Conservation (phyloP, 306 rosid genomes). For the Sindora glabra region DNA sequence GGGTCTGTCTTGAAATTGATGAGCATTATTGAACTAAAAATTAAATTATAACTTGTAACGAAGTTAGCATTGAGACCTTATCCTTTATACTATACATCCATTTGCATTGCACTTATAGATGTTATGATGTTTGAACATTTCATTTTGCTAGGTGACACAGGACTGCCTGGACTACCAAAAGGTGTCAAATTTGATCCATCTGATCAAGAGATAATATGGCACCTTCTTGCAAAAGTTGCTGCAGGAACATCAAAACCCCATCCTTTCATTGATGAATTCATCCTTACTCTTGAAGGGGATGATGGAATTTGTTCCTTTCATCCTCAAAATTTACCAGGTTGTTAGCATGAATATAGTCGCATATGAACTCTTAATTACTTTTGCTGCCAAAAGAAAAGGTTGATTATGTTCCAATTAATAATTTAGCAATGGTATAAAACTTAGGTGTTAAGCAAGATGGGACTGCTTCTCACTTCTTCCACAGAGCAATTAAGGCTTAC, state of each 20-base stretch:
- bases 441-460: conserved; percentile 80
- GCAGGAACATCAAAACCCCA: conserved; percentile 40
- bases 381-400: conserved; percentile 5
- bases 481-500: conserved; percentile 81
- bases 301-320: conserved; percentile 80
- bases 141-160: conserved; percentile 49
- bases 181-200: conserved; percentile 94
- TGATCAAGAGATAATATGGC: conserved; percentile 71
- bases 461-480: conserved; percentile 70
- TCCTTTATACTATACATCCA: conserved; percentile 2
- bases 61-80: background rate
- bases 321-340: conserved; percentile 76
- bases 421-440: background rate
- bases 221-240: conserved; percentile 67
- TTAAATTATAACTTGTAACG: background rate
- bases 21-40: background rate
- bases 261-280: conserved; percentile 73
- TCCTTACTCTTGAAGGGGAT: conserved; percentile 46
- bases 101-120: background rate
- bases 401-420: conserved; percentile 6
- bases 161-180: conserved; percentile 87
- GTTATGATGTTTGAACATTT: background rate
- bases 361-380: too few relatives aligned
- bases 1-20: background rate
- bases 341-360: conserved; percentile 8